These are phyloP conservation scores for Globisporangium irregulare DNA, from an alignment of 352 stramenopile species.

Conservation along the genomic window DNA sequence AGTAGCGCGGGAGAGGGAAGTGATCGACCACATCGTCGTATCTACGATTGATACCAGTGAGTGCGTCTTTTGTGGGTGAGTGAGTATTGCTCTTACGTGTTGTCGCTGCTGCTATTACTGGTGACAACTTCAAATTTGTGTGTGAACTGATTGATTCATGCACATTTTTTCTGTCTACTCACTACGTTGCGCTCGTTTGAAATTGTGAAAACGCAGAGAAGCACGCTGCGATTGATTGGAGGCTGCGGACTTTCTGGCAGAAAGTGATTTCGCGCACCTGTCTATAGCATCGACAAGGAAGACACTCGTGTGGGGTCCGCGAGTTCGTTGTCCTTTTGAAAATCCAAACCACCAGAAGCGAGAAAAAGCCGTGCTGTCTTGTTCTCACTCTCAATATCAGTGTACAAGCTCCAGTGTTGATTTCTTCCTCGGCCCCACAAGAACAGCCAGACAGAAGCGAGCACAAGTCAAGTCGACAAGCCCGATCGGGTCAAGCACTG, in stretches of 20 bases:
- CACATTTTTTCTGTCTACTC: neutral
- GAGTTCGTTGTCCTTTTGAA: neutral
- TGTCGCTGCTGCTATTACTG: neutral
- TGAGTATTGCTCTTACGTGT: neutral
- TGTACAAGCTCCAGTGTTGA: neutral
- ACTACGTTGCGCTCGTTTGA: neutral
- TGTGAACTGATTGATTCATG: neutral
- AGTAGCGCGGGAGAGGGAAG: neutral
- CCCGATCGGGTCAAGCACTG: neutral
- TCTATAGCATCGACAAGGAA: neutral
- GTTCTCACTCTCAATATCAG: neutral
- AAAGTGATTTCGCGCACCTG: neutral
- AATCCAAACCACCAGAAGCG: neutral
- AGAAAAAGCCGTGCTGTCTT: neutral
- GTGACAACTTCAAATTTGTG: neutral
- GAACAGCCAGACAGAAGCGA: neutral
- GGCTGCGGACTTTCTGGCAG: constrained; percentile 1
- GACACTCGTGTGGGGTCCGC: neutral
- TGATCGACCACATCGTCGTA: neutral
- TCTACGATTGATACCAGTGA: neutral
- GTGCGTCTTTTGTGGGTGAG: neutral
- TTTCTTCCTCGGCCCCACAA: neutral
- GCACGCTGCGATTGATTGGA: neutral
- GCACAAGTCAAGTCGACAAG: neutral
- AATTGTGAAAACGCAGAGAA: neutral